Evolutionary conservation across 2,329 filamentous ascomycete species (phyloP), one percentile per base, ranked within the genome.

Genomic region (Orbilia blumenaviensis): DNA sequence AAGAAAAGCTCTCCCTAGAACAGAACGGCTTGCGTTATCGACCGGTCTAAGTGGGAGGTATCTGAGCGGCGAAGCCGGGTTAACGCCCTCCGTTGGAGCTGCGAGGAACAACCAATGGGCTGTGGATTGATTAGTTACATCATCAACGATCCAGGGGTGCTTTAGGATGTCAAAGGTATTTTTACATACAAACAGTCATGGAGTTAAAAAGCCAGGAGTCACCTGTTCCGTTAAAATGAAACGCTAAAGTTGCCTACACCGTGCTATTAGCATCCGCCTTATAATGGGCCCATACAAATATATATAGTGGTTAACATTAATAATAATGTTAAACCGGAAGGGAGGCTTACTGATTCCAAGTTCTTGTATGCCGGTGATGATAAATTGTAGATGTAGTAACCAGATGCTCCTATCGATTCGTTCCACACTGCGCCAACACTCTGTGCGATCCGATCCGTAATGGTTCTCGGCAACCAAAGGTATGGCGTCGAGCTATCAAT

Each of bases 351-450:
- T 23, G 34, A 52, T 3, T 50, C 32, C 12, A 68, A 52, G n/a
- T 76, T 76, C 36, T 63, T 41, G 16, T 69, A 76, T 1, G 72
- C 72, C 3, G 72, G 72, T 8, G 58, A 18, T 2, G 52, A 64
- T 34, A 36, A 34, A 38, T 76, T 69, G 34, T 76, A 76, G 34
- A 76, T 36, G 18, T 76, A 76, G 34, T 64, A 64, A 44, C 72
- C 72, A 34, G 44, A 56, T 14, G 23, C 41, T 44, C 72, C 72
- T 21, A 76, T 50, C 2, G 64, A 66, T 14, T 27, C 64, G 46
- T 76, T 69, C 72, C 72, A 76, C 1, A 76, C 64, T 7, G 72
- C 72, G 2, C 72, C 72, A 23, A 76, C 72, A 18, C 72, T 76
- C 41, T 66, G 72, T 4, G 72, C 72, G 16, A 76, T 76, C 23